Percentiles rank a stretch among this genome's conserved stretches.
These are phyloP conservation scores for Penicillium riverlandense DNA, from an alignment of 495 filamentous ascomycete genomes.

Conservation along the genomic window DNA sequence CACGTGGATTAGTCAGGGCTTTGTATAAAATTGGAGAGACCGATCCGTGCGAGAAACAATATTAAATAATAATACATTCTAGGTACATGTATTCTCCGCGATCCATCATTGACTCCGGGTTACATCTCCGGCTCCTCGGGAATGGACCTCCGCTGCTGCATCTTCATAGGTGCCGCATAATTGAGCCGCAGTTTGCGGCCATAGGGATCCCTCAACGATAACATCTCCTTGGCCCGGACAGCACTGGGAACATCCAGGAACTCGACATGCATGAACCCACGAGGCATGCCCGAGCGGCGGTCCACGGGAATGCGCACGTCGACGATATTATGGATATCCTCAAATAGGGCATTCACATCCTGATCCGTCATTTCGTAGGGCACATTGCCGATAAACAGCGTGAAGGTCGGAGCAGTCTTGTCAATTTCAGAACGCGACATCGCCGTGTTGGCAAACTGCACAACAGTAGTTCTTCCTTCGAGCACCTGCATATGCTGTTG, in stretches of 20 bases:
- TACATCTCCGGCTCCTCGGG: too few relatives aligned
- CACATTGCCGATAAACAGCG: conserved; percentile 85
- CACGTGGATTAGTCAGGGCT: conserved; percentile 17
- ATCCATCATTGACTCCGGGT: neutral
- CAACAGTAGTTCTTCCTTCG: conserved; percentile 68
- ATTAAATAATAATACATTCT: neutral
- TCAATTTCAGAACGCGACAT: conserved; percentile 6
- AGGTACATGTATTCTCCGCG: neutral
- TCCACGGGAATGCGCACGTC: conserved; percentile 91
- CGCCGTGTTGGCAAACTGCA: conserved; percentile 44
- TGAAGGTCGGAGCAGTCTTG: conserved; percentile 44
- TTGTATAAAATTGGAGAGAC: too few relatives aligned
- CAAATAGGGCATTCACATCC: conserved; percentile 79
- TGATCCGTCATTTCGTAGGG: conserved; percentile 82
- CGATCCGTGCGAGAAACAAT: too few relatives aligned
- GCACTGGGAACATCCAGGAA: conserved; percentile 65
- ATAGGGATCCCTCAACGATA: conserved; percentile 53
- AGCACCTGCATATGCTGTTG: conserved; percentile 62
- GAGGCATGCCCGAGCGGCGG: conserved; percentile 74
- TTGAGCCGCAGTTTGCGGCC: conserved; percentile 62
- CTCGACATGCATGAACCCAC: conserved; percentile 87
- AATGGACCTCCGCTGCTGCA: neutral
- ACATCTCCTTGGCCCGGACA: conserved; percentile 43
- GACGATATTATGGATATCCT: conserved; percentile 58
- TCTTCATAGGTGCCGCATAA: conserved; percentile 33